These are phyloP conservation scores for Sporothrix pseudoabietina DNA, from an alignment of 2,329 filamentous ascomycete species.

Conservation along the genomic window DNA sequence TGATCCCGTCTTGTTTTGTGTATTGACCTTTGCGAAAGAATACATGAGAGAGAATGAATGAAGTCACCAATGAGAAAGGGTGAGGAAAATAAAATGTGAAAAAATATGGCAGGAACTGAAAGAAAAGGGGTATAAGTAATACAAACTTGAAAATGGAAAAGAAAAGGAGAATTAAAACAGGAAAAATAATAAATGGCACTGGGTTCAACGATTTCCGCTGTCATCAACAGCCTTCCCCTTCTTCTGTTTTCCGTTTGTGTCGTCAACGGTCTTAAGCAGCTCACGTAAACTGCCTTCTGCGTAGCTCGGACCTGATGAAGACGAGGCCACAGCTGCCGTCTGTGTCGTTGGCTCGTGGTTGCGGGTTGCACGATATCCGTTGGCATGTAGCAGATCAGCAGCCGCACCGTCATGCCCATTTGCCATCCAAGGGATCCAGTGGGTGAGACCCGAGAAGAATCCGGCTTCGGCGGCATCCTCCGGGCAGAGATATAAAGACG, in stretches of 20 bases:
- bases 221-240: constrained; percentile 38
- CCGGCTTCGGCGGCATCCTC: not conserved
- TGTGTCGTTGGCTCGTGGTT: not conserved
- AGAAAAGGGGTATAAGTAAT: constrained; percentile 18
- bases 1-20: constrained; percentile 14
- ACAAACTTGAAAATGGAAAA: constrained; percentile 16
- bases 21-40: not conserved
- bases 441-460: constrained; percentile 46
- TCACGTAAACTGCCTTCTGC: constrained; percentile 61
- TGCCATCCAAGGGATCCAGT: constrained; percentile 52
- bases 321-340: not conserved
- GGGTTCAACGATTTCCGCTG: not conserved
- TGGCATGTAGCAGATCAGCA: not conserved
- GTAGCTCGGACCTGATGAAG: constrained; percentile 40
- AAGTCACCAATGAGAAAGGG: not conserved
- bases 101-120: not conserved
- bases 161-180: not conserved
- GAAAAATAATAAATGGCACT: not conserved
- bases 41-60: not conserved
- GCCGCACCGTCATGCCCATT: constrained; percentile 38
- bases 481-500: constrained; percentile 27
- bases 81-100: too few relatives aligned
- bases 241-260: constrained; percentile 34
- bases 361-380: not conserved
- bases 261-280: constrained; percentile 49